These are phyloP conservation scores for Metschnikowia baotianmanensis DNA, from an alignment of 805 yeast species.

Conservation along the genomic window DNA sequence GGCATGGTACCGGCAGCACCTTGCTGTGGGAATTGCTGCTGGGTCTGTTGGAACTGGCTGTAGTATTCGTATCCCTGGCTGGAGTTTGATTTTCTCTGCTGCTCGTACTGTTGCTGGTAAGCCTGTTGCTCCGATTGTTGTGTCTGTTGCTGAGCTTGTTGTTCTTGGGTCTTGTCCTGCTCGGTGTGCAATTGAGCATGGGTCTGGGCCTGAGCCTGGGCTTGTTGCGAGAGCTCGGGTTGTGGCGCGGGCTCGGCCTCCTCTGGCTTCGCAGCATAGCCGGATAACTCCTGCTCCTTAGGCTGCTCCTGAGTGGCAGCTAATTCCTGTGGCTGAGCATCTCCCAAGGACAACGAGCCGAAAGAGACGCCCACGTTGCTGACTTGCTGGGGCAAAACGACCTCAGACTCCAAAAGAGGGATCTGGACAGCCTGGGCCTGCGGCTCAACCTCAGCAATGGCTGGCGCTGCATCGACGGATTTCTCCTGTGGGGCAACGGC, in stretches of 20 bases:
- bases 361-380: conserved; percentile 58
- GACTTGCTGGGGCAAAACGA: conserved; percentile 52
- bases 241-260: conserved; percentile 1
- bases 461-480: background rate
- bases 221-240: conserved; percentile 20
- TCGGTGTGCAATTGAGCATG: conserved; percentile 7
- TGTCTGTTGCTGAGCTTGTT: conserved; percentile 27
- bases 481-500: conserved; percentile 1
- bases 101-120: conserved; percentile 18
- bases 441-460: conserved; percentile 33
- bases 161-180: conserved; percentile 9
- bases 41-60: conserved; percentile 20
- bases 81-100: conserved; percentile 14
- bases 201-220: conserved; percentile 9
- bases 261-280: conserved; percentile 5
- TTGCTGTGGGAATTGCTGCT: conserved; percentile 42
- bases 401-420: conserved; percentile 32
- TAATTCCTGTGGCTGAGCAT: conserved; percentile 27
- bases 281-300: conserved; percentile 11
- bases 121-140: conserved; percentile 13
- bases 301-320: conserved; percentile 16
- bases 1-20: conserved; percentile 38
- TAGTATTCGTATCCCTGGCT: conserved; percentile 22
- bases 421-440: conserved; percentile 71
- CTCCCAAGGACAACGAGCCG: conserved; percentile 55